Evolutionary conservation across 116 monocot species (phyloP), one percentile per base, ranked within the genome.

Genomic region (Trichopus zeylanicus): DNA sequence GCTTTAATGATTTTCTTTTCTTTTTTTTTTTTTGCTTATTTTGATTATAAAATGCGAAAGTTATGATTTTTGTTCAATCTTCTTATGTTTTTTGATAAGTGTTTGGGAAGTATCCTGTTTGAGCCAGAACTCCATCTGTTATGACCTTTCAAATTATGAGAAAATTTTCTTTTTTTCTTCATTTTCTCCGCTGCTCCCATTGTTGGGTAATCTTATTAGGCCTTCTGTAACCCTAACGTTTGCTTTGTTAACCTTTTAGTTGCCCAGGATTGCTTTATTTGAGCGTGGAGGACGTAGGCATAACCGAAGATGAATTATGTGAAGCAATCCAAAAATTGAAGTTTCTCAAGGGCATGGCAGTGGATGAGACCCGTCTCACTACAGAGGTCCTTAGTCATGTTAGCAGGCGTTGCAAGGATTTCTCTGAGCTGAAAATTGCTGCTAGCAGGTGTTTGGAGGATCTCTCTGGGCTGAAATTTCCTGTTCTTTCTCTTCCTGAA

Each of bases 301-400:
- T 75, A 29, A 39, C 71, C 3, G 57, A 53, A 4, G 57, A 78
- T 27, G 28, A 34, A n/a, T 80, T 89, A 56, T 73, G 53, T 35
- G 34, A 73, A 55, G 81, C 75, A 16, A 55, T 89, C n/a, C 5
- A 39, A 25, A 78, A 65, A 70, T 48, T 81, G 16, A 7, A 53
- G 37, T 62, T 24, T 33, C 84, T 89, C 13, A 67, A 60, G 27
- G 89, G 89, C 67, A 77, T 81, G 75, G 75, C 78, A 32, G 60
- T 89, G 5, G 29, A 75, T 60, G 75, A 71, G 52, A 48, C 23
- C 61, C 48, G 77, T 18, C 60, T 83, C 34, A 60, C 32, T 13
- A 31, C 60, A 3, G 29, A 70, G 11, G 60, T 81, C 19, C 71
- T 89, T 19, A 30, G 48, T n/a, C 67, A 69, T 59, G 59, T 84